These are phyloP conservation scores for Talaromyces sp. DNA, from an alignment of 2,329 filamentous ascomycete species.

Conservation along the genomic window DNA sequence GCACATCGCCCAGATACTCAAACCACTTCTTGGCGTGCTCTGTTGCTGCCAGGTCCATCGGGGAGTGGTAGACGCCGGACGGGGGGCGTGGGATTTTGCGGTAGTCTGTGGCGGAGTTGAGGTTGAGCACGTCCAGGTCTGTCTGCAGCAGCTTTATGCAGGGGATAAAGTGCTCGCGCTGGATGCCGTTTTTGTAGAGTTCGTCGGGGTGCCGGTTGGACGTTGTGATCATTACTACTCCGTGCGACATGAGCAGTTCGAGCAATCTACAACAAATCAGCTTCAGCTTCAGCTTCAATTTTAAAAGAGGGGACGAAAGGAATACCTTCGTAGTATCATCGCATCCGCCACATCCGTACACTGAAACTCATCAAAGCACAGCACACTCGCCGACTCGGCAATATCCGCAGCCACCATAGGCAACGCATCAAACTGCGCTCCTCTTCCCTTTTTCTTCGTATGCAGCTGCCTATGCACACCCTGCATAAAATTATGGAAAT, in stretches of 20 bases:
- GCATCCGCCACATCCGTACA: slow-evolving; percentile 97
- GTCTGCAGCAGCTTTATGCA: slow-evolving; percentile 88
- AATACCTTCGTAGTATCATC: slow-evolving; percentile 81
- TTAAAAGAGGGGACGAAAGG: background rate
- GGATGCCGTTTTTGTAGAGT: slow-evolving; percentile 96
- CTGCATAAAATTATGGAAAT: slow-evolving; percentile 99
- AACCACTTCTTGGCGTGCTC: slow-evolving; percentile 94
- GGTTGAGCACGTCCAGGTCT: slow-evolving; percentile 81
- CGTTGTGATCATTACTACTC: slow-evolving; percentile 93
- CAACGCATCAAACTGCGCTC: slow-evolving; percentile 82
- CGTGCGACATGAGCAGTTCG: slow-evolving; percentile 88
- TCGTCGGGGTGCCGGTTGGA: slow-evolving; percentile 96
- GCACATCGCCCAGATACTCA: slow-evolving; percentile 80
- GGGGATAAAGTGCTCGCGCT: slow-evolving; percentile 89
- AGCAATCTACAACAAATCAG: slow-evolving; percentile 59
- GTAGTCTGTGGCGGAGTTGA: slow-evolving; percentile 94
- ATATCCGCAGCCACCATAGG: slow-evolving; percentile 95
- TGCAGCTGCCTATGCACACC: slow-evolving; percentile 89
- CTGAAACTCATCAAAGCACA: slow-evolving; percentile 99
- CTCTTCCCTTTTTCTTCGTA: slow-evolving; percentile 81
- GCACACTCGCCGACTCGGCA: slow-evolving; percentile 73
- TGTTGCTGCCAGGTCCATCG: slow-evolving; percentile 70
- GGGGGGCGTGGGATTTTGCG: slow-evolving; percentile 91
- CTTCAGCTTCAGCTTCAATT: background rate
- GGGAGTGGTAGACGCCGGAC: slow-evolving; percentile 89